Evolutionary conservation across 495 filamentous ascomycete genomes (phyloP), one percentile per base, ranked within the genome.

Genomic region (Margaritispora aquatica): DNA sequence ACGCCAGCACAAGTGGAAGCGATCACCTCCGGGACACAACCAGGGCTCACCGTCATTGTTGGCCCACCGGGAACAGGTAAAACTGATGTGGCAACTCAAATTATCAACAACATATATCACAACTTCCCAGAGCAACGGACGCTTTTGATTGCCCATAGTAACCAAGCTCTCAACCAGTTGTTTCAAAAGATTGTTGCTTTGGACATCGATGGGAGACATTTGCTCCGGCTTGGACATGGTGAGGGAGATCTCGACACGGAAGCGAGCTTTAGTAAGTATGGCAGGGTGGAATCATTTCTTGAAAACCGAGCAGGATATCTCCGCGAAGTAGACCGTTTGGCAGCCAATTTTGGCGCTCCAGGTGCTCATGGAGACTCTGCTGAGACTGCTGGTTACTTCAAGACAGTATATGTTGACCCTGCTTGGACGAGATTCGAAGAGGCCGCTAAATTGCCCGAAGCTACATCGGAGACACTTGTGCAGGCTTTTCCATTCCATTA

Each of bases 31-130:
- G 94, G 94, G 20, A 94, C 87, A 23, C 96, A 99, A 64, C 95
- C 94, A 17, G 94, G 94, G 13, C 80, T 99, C 48, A 96, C 92
- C 11, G 82, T 99, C 61, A 89, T 99, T 59, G 91, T 97, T 57
- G 94, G 94, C 0, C 94, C 94, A 41, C 94, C 94, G 9, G 94
- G 94, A 15, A 99, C 94, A 2, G 94, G 94, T 58, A 99, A 99
- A 75, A 99, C 94, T 26, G 94, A 99, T 72, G 95, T 99, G 56
- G 91, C 90, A 24, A 97, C 93, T 2, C 94, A 99, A 70, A 95
- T 97, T 63, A 97, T 99, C 74, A 96, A 90, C 79, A 97, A 97
- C 68, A 88, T 99, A 54, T 99, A 97, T 70, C 95, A 97, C 75
- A 94, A 96, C 73, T 97, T 96, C 69, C 94, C 95, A 17, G 78